Evolutionary conservation across 371 early-diverging fungal species (phyloP).

Genomic region (Batkoa obscura): DNA sequence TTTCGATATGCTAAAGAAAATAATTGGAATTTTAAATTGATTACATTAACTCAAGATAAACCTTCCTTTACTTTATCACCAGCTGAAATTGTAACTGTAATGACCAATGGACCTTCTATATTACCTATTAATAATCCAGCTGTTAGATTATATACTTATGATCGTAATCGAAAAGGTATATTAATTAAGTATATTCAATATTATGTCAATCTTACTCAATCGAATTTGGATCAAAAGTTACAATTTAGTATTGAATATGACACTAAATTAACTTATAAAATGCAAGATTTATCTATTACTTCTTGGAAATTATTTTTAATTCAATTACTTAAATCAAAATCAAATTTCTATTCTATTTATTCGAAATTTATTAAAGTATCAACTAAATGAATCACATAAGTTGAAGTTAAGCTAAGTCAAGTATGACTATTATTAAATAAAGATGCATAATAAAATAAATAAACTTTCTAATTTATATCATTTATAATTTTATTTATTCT

Average conservation of each 20-base stretch:
- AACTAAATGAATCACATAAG: neutral
- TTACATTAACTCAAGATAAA: slow-evolving; percentile 7
- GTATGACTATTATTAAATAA: too few relatives aligned
- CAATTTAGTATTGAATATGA: slow-evolving; percentile 22
- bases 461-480: too few relatives aligned
- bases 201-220: slow-evolving; percentile 21
- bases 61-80: slow-evolving; percentile 5
- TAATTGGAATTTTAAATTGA: neutral
- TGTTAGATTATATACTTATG: slow-evolving; percentile 25
- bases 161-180: slow-evolving; percentile 12
- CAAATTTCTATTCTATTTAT: neutral
- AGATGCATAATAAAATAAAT: too few relatives aligned
- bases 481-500: too few relatives aligned
- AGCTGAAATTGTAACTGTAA: slow-evolving; percentile 4
- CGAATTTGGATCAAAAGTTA: slow-evolving; percentile 14
- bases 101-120: slow-evolving; percentile 27
- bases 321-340: neutral
- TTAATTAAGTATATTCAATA: slow-evolving; percentile 29
- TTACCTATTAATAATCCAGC: slow-evolving; percentile 28
- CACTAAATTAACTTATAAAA: slow-evolving; percentile 18
- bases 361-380: neutral
- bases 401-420: too few relatives aligned
- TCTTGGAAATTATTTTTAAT: slow-evolving; percentile 6
- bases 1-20: neutral
- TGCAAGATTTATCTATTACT: slow-evolving; percentile 8